Conservation (phyloP, 2,329 filamentous ascomycete genomes). For the Arthrobotrys megalospora region DNA sequence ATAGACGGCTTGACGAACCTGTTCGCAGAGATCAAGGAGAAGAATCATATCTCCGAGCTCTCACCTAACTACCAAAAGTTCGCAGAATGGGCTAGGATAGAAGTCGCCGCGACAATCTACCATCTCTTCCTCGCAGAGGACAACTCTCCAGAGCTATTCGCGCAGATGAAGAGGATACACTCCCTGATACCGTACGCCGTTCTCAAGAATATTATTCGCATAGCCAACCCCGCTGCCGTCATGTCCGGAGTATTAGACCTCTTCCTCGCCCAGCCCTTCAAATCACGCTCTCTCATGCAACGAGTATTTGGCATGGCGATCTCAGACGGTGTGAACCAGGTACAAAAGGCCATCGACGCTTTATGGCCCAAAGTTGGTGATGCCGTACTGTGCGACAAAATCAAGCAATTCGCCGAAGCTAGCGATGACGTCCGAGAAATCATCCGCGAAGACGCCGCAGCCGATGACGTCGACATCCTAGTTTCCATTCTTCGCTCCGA, state of each 20-base stretch:
- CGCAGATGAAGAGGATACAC: conserved; percentile 93
- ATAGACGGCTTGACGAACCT: conserved; percentile 88
- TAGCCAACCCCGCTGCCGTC: conserved; percentile 95
- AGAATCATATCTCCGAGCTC: conserved; percentile 86
- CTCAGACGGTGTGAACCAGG: conserved; percentile 87
- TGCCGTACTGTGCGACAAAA: conserved; percentile 81
- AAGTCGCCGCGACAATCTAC: conserved; percentile 95
- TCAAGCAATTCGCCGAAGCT: conserved; percentile 83
- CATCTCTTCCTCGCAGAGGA: conserved; percentile 98
- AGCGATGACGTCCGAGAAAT: conserved; percentile 81
- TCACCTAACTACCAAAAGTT: conserved; percentile 98
- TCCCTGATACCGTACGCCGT: conserved; percentile 93
- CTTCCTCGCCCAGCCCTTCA: conserved; percentile 95
- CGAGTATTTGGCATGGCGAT: conserved; percentile 93
- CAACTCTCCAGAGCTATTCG: conserved; percentile 96
- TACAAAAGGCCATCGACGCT: conserved; percentile 88
- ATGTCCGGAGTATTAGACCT: conserved; percentile 97
- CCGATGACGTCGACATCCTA: conserved; percentile 85
- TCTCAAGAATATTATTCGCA: conserved; percentile 95
- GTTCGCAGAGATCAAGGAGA: conserved; percentile 92
- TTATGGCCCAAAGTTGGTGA: conserved; percentile 86
- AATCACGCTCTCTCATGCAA: conserved; percentile 89
- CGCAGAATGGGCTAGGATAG: conserved; percentile 96
- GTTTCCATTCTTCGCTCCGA: conserved; percentile 88
- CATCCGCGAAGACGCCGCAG: conserved; percentile 80